Evolutionary conservation across 495 filamentous ascomycete species (phyloP).

Genomic region (Penicillium malachiteum): DNA sequence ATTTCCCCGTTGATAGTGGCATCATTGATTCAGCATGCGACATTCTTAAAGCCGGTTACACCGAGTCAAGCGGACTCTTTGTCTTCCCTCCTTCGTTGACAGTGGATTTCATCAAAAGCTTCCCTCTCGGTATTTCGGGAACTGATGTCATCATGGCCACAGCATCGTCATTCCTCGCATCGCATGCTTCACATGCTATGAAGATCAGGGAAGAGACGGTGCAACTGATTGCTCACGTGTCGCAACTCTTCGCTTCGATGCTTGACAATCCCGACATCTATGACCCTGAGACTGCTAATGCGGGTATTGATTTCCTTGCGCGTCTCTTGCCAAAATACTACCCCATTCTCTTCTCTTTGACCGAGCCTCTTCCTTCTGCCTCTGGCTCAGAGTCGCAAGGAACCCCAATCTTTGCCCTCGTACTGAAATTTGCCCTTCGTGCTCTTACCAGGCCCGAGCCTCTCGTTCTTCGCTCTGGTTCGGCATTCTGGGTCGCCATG

Average conservation of each 20-base stretch:
- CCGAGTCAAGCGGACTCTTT: slow-evolving; percentile 75
- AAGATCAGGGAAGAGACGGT: slow-evolving; percentile 48
- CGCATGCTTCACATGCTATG: slow-evolving; percentile 57
- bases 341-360: slow-evolving; percentile 38
- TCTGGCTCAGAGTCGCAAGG: slow-evolving; percentile 9
- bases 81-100: slow-evolving; percentile 69
- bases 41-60: slow-evolving; percentile 75
- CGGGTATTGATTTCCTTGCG: slow-evolving; percentile 68
- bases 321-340: slow-evolving; percentile 65
- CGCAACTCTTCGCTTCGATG: slow-evolving; percentile 62
- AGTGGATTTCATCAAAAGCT: slow-evolving; percentile 66
- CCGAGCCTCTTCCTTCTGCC: slow-evolving; percentile 15
- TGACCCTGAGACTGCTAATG: slow-evolving; percentile 80
- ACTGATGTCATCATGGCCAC: slow-evolving; percentile 74
- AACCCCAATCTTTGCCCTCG: slow-evolving; percentile 53
- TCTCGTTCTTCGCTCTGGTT: slow-evolving; percentile 75
- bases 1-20: slow-evolving; percentile 61
- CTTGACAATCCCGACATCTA: slow-evolving; percentile 49
- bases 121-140: slow-evolving; percentile 62
- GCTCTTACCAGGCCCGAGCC: slow-evolving; percentile 71
- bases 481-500: slow-evolving; percentile 73
- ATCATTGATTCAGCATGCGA: slow-evolving; percentile 75
- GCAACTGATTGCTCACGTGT: slow-evolving; percentile 62
- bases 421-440: slow-evolving; percentile 77
- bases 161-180: slow-evolving; percentile 68